phyloP scores from a whole-genome alignment of 495 filamentous ascomycete species.

The Clohesyomyces aquaticus region DNA sequence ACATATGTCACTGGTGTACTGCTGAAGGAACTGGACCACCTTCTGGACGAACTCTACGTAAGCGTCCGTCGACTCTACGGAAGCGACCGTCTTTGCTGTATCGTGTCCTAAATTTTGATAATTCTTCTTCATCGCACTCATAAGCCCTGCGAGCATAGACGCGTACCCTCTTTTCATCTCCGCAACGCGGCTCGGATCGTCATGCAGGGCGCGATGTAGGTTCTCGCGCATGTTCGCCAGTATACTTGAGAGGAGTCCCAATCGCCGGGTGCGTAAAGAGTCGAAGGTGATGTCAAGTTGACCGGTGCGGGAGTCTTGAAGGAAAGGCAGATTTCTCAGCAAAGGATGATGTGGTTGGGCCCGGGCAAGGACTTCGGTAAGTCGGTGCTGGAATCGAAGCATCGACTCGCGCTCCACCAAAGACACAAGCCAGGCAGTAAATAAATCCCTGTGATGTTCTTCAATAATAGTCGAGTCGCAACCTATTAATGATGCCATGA shows the following conservation, averaged over 20 bases:
- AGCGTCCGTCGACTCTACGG: constrained; percentile 65
- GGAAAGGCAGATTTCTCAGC: constrained; percentile 66
- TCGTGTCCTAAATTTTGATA: constrained; percentile 62
- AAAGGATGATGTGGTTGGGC: constrained; percentile 53
- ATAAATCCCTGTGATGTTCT: constrained; percentile 55
- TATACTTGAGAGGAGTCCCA: constrained; percentile 64
- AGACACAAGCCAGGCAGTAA: constrained; percentile 63
- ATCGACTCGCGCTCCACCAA: constrained; percentile 67
- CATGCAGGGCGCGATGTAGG: neutral
- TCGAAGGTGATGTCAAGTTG: constrained; percentile 55
- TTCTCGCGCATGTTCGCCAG: constrained; percentile 66
- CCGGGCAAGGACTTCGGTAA: constrained; percentile 63
- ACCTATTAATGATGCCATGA: constrained; percentile 61
- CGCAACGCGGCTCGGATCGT: constrained; percentile 43
- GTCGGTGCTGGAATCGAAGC: constrained; percentile 69
- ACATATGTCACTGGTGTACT: constrained; percentile 66
- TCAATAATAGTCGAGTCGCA: constrained; percentile 46
- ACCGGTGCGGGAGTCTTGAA: constrained; percentile 46
- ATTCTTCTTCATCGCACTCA: constrained; percentile 70
- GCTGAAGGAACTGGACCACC: constrained; percentile 66
- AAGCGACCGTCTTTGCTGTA: constrained; percentile 55
- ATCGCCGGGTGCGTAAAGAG: constrained; percentile 62
- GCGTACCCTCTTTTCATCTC: constrained; percentile 58
- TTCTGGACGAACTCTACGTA: constrained; percentile 71
- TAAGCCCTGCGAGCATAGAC: constrained; percentile 59